phyloP scores from a whole-genome alignment of 768 basidiomycete genomes.

The Lactifluus subvellereus region DNA sequence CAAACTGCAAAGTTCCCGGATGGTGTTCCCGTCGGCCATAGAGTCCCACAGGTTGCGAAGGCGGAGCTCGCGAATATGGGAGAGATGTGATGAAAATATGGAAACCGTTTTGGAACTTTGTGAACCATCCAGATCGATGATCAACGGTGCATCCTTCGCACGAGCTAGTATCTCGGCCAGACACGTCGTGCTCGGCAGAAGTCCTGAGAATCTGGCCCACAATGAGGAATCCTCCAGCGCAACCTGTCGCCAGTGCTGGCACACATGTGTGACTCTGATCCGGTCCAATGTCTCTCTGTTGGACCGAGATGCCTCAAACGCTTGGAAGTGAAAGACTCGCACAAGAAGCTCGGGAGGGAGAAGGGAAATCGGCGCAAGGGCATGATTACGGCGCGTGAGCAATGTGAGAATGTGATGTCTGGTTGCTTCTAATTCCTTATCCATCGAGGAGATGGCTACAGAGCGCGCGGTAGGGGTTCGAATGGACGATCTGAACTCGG shows the following conservation, averaged over 20 bases:
- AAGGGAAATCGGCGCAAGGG: background rate
- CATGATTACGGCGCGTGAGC: slow-evolving; percentile 8
- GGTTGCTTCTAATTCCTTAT: background rate
- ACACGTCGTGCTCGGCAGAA: background rate
- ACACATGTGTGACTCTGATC: slow-evolving; percentile 17
- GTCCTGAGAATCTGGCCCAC: slow-evolving; percentile 6
- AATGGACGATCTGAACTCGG: background rate
- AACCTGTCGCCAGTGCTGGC: slow-evolving; percentile 17
- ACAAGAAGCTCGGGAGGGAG: slow-evolving; percentile 17
- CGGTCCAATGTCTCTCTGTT: background rate
- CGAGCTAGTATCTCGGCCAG: slow-evolving; percentile 4
- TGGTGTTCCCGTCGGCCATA: background rate
- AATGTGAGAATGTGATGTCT: background rate
- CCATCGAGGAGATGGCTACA: background rate
- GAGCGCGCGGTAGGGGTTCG: background rate
- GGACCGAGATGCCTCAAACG: background rate
- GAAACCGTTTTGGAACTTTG: background rate
- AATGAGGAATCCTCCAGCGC: slow-evolving; percentile 7
- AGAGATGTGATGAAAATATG: background rate
- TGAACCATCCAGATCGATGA: background rate
- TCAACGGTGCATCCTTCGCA: background rate
- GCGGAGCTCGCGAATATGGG: slow-evolving; percentile 6
- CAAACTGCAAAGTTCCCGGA: background rate
- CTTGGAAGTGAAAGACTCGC: slow-evolving; percentile 3
- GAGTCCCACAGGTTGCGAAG: background rate